Conservation (phyloP, 345 rosid species). For the Cardamine chenopodiifolia region DNA sequence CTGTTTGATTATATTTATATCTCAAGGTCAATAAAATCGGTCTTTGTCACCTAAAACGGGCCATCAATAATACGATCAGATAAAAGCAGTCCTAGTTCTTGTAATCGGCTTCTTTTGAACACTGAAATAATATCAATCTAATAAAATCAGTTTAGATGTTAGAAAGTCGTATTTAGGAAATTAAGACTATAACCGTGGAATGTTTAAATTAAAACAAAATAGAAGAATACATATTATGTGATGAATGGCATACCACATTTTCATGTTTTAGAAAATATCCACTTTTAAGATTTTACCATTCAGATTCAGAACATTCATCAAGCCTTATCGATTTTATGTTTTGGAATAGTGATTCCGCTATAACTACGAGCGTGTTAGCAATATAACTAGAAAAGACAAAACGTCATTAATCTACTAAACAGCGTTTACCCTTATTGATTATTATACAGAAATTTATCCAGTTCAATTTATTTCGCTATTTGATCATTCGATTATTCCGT, state of each 20-base stretch:
- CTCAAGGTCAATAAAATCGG: conserved; percentile 10
- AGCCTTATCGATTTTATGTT: too few relatives aligned
- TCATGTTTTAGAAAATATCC: neutral
- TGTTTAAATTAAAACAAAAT: neutral
- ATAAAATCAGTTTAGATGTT: neutral
- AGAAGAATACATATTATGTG: neutral
- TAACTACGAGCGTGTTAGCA: neutral
- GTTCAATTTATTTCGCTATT: too few relatives aligned
- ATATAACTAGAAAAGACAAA: too few relatives aligned
- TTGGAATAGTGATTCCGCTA: neutral
- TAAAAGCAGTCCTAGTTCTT: neutral
- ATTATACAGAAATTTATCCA: too few relatives aligned
- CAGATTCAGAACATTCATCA: neutral
- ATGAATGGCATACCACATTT: neutral
- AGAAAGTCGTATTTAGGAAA: too few relatives aligned
- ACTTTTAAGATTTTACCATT: neutral
- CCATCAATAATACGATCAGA: neutral
- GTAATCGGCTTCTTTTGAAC: neutral
- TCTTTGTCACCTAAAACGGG: neutral
- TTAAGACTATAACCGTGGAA: neutral
- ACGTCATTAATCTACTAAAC: neutral
- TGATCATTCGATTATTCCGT: neutral
- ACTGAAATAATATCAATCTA: neutral
- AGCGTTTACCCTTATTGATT: too few relatives aligned
- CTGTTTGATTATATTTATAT: conserved; percentile 3